A percentile compares a stretch with the other conserved stretches of the same genome.
These are phyloP conservation scores for Trapa incisa DNA, from an alignment of 345 rosid species.

Conservation along the genomic window DNA sequence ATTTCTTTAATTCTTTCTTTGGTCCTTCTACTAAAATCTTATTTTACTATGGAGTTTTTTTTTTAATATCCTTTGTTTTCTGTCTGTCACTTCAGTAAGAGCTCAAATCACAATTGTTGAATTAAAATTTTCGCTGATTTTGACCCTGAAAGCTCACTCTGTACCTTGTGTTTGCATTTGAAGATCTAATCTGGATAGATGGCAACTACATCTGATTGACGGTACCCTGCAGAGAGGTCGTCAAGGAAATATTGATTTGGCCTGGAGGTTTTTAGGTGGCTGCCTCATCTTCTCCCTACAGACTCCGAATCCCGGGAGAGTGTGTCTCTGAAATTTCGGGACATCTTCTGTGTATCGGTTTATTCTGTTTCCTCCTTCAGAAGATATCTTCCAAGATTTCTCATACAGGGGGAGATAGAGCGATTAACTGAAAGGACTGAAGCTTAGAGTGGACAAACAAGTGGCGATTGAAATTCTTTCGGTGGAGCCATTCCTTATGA, in stretches of 20 bases:
- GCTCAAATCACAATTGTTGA: background rate
- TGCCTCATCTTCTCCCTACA: background rate
- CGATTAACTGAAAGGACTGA: background rate
- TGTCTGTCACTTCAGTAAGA: background rate
- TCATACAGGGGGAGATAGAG: background rate
- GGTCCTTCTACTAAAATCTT: background rate
- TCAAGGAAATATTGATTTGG: background rate
- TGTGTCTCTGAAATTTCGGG: background rate
- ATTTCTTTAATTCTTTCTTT: background rate
- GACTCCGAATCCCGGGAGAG: background rate
- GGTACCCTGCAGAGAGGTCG: background rate
- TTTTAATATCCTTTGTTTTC: background rate
- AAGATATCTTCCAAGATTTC: background rate
- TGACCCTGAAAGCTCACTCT: background rate
- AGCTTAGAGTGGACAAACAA: background rate
- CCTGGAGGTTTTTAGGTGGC: background rate
- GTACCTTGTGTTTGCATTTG: background rate
- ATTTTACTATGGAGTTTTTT: background rate
- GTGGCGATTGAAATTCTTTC: constrained; percentile 1
- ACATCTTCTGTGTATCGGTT: background rate
- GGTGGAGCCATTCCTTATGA: constrained; percentile 21
- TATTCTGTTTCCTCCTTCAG: background rate
- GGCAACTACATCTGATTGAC: background rate
- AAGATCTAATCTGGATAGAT: background rate
- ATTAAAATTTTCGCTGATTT: background rate